Base-by-base conservation (phyloP, 768 basidiomycete species). In the Leccinum olivaceopallidum region DNA sequence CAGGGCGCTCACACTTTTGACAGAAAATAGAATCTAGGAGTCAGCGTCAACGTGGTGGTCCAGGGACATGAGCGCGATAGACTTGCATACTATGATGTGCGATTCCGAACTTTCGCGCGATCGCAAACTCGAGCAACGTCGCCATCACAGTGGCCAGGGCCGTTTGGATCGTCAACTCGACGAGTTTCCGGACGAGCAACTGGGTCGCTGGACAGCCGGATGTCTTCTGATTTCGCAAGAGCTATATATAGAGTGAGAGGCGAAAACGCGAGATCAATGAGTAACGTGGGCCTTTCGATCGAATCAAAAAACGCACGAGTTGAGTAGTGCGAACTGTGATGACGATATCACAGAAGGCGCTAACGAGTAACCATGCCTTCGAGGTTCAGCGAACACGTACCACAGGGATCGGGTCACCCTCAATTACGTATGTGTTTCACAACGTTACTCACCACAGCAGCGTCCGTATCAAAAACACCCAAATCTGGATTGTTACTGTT, bases 101-200 rank as follows among this genome's bases (percentile, higher is more conserved):
- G 12, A 63, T 61, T 4, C 55, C 60, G 18, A 47, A 28, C 22
- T 20, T 52, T n/a, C 37, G 62, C 22, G 62, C 62, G 13, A 61
- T 44, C 22, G 32, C 8, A 53, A 63, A 63, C 48, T 63, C 62
- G 20, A 63, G 59, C 12, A 63, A 14, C n/a, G 60, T 62, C 6
- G 60, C 62, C 1, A 61, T 26, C 16, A 63, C 62, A 6, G 62
- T 63, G 20, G 51, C 61, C 10, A 63, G 30, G 6, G 56, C 63
- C 5, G 62, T 63, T 52, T 63, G 60, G 51, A 63, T 61, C 20
- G 62, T 63, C 24, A 63, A 51, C 51, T 63, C 61, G 39, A 63
- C 18, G 28, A 63, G 62, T 42, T 58, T 62, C n/a, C 51, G 52
- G 36, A 64, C 48, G 24, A 59, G 56, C 6, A 55, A 51, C 8